These are phyloP conservation scores for Zygosaccharomyces gambellarensis DNA, from an alignment of 805 yeast species.

Conservation along the genomic window DNA sequence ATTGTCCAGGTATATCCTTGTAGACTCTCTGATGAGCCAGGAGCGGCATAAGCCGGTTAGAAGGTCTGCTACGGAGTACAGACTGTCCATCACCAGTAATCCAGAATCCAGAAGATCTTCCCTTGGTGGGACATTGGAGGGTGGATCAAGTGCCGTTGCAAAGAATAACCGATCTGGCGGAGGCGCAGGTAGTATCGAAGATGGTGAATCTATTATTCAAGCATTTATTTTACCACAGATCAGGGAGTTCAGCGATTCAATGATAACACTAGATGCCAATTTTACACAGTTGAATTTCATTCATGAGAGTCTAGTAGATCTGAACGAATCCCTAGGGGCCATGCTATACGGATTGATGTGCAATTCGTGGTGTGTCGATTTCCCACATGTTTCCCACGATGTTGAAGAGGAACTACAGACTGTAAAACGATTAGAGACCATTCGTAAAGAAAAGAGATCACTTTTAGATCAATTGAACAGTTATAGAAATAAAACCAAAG, in stretches of 20 bases:
- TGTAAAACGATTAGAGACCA: constrained; percentile 16
- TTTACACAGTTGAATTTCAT: constrained; percentile 52
- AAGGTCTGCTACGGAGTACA: constrained; percentile 34
- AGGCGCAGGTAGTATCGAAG: constrained; percentile 9
- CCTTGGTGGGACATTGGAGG: constrained; percentile 17
- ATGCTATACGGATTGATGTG: constrained; percentile 75
- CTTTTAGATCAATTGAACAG: constrained; percentile 12
- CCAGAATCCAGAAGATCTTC: constrained; percentile 35
- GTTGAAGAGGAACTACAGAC: constrained; percentile 24
- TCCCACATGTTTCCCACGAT: constrained; percentile 36
- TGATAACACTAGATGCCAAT: constrained; percentile 54
- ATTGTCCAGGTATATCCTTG: background rate
- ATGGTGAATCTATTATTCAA: constrained; percentile 20
- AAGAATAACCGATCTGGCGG: constrained; percentile 8
- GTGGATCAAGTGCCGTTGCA: constrained; percentile 5
- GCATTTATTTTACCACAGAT: constrained; percentile 42
- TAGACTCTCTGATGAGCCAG: constrained; percentile 12
- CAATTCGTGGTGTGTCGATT: constrained; percentile 86
- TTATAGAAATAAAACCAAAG: constrained; percentile 5
- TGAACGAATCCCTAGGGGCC: constrained; percentile 76
- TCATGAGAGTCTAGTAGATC: constrained; percentile 56
- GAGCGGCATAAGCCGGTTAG: constrained; percentile 12
- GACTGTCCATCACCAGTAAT: constrained; percentile 39
- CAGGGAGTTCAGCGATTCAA: constrained; percentile 43
- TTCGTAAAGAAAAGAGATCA: constrained; percentile 20